Base-by-base conservation (phyloP, 148 eudicot species). In the Diospyros lotus region DNA sequence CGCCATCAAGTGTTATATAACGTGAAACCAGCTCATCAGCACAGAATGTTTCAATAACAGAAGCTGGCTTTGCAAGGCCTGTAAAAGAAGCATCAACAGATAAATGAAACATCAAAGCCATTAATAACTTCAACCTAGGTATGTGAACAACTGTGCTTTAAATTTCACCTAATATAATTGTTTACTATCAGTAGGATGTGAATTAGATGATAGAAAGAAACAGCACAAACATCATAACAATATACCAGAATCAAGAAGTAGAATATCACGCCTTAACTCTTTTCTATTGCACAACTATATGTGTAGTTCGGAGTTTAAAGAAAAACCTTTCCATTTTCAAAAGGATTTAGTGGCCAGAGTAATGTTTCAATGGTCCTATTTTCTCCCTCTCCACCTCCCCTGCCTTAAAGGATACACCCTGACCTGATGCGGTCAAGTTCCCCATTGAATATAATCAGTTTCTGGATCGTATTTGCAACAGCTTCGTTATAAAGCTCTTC, bases 41-140 rank as follows among this genome's bases (percentile, higher is more conserved):
- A 77, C 88, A 89, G 84, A 94, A 94, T 71, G 98, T 94, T 86
- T 94, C 97, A 80, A 94, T 94, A 15, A 94, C 98, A 64, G 98
- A 97, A 68, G 93, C 97, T 61, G 97, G 98, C 80, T 94, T 94
- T 64, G 98, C 98, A 85, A 94, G 98, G 80, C 98, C 98, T 90
- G 84, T 61, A 77, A 64, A 78, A 80, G 60, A 59, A 72, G 69
- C 60, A 50, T 14, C 50, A 28, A 43, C 51, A 18, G 63, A 42
- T 52, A 28, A 28, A 71, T 42, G 1, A 11, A 3, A 66, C 9
- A 50, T 28, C 11, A 7, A 66, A 14, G 5, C 15, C 9, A 7
- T 46, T 6, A 50, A 41, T 44, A 56, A 3, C 45, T 14, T 9
- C 71, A 28, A 28, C 52, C 15, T 39, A 44, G 56, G 68, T 13